phyloP scores from a whole-genome alignment of 768 basidiomycete genomes.

The Psilocybe azurescens region DNA sequence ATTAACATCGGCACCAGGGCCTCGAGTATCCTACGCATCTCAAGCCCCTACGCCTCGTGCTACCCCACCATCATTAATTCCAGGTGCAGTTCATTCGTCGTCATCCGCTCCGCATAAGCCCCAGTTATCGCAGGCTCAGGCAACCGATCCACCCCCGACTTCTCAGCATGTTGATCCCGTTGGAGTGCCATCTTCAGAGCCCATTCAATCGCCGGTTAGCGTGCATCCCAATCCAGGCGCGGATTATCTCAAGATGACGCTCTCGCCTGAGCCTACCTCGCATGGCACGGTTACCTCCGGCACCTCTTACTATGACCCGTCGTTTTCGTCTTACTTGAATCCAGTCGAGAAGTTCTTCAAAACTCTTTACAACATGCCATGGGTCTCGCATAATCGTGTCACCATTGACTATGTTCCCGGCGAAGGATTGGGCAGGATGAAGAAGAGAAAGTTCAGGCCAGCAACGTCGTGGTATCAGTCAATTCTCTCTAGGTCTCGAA shows the following conservation, averaged over 20 bases:
- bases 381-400: constrained; percentile 49
- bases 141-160: constrained; percentile 3
- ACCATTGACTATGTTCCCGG: constrained; percentile 51
- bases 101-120: constrained; percentile 1
- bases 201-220: constrained; percentile 34
- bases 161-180: constrained; percentile 13
- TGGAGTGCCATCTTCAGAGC: constrained; percentile 8
- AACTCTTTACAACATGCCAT: constrained; percentile 48
- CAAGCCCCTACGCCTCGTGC: constrained; percentile 11
- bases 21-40: constrained; percentile 12
- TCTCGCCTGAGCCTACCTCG: constrained; percentile 27
- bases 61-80: constrained; percentile 11
- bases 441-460: constrained; percentile 28
- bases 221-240: constrained; percentile 36
- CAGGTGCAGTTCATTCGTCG: constrained; percentile 13
- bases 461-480: constrained; percentile 41
- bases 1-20: constrained; percentile 4
- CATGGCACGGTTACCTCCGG: constrained; percentile 21
- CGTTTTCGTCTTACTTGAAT: constrained; percentile 40
- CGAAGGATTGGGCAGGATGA: constrained; percentile 23
- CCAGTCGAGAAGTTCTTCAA: constrained; percentile 48
- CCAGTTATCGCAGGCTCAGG: background rate
- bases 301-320: constrained; percentile 37
- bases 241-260: constrained; percentile 45
- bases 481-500: constrained; percentile 25